Conservation (phyloP, 2,329 filamentous ascomycete species). For the Hypoxylon sp. region DNA sequence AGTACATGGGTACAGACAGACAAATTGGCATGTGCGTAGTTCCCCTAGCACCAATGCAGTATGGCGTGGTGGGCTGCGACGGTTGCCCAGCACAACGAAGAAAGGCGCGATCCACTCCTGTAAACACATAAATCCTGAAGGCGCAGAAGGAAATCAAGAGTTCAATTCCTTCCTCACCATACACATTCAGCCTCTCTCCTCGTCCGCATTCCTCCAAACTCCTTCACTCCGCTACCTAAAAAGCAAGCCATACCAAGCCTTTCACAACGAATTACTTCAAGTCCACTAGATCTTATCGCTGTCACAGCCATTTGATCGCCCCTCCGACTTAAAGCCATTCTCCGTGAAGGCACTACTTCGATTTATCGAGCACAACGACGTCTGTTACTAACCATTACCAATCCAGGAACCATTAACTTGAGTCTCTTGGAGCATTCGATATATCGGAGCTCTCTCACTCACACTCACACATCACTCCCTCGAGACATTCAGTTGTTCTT, state of each 20-base stretch:
- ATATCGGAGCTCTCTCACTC: slow-evolving; percentile 56
- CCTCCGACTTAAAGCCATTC: slow-evolving; percentile 59
- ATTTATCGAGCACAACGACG: slow-evolving; percentile 62
- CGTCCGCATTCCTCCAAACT: slow-evolving; percentile 36
- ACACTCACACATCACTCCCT: slow-evolving; percentile 46
- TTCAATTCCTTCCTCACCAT: slow-evolving; percentile 45
- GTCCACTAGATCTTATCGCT: slow-evolving; percentile 65
- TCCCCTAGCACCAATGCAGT: slow-evolving; percentile 6
- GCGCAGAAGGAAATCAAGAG: slow-evolving; percentile 32
- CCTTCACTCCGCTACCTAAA: slow-evolving; percentile 32
- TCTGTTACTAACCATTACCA: slow-evolving; percentile 60
- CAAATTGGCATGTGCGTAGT: slow-evolving; percentile 18
- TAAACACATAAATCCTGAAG: slow-evolving; percentile 48
- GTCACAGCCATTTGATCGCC: slow-evolving; percentile 60
- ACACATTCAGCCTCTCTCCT: slow-evolving; percentile 38
- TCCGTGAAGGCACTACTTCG: slow-evolving; percentile 59
- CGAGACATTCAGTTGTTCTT: slow-evolving; percentile 64
- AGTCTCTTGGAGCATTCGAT: slow-evolving; percentile 69
- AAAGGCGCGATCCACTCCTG: slow-evolving; percentile 45
- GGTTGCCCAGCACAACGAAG: slow-evolving; percentile 47
- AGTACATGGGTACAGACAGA: not conserved
- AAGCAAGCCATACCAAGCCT: slow-evolving; percentile 49
- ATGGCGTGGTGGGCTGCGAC: slow-evolving; percentile 15
- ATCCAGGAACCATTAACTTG: slow-evolving; percentile 70
- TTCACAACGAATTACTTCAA: slow-evolving; percentile 52